phyloP scores from a whole-genome alignment of 495 filamentous ascomycete species.

The Niebla homalea region DNA sequence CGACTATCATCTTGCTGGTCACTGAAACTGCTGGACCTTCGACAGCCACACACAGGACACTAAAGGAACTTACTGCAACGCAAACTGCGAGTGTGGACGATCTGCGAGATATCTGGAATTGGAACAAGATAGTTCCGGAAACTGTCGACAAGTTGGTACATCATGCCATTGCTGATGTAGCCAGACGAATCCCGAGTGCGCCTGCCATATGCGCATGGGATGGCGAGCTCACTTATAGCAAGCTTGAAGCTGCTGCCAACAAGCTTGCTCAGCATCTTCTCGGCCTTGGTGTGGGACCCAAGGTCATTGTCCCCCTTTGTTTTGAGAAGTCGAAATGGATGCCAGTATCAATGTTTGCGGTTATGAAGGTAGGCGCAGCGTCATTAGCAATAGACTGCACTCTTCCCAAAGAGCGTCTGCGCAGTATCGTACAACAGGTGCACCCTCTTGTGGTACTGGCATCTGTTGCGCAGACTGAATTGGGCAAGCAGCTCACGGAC shows the following conservation, averaged over 20 bases:
- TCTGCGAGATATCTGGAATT: not conserved
- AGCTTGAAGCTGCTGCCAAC: not conserved
- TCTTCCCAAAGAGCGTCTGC: conserved; percentile 40
- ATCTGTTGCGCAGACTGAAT: not conserved
- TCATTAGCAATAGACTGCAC: conserved; percentile 33
- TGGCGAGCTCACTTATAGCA: not conserved
- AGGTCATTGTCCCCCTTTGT: conserved; percentile 34
- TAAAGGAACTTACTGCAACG: too few relatives aligned
- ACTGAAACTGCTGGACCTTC: too few relatives aligned
- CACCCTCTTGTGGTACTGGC: conserved; percentile 19
- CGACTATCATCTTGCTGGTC: too few relatives aligned
- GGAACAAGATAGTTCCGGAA: not conserved
- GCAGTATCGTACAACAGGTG: conserved; percentile 38
- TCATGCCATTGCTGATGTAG: not conserved
- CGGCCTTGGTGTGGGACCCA: conserved; percentile 22
- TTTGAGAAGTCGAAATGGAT: conserved; percentile 45
- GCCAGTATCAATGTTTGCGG: conserved; percentile 37
- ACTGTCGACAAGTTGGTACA: not conserved
- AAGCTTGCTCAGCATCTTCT: not conserved
- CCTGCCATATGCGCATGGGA: not conserved
- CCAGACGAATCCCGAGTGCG: not conserved
- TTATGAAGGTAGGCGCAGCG: conserved; percentile 38
- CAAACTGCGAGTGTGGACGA: not conserved
- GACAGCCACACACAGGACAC: too few relatives aligned
- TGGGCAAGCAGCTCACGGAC: conserved; percentile 11